Percentiles rank a stretch among this genome's conserved stretches.
phyloP scores from a whole-genome alignment of 2,329 filamentous ascomycete species.

The Aspergillus udagawae region DNA sequence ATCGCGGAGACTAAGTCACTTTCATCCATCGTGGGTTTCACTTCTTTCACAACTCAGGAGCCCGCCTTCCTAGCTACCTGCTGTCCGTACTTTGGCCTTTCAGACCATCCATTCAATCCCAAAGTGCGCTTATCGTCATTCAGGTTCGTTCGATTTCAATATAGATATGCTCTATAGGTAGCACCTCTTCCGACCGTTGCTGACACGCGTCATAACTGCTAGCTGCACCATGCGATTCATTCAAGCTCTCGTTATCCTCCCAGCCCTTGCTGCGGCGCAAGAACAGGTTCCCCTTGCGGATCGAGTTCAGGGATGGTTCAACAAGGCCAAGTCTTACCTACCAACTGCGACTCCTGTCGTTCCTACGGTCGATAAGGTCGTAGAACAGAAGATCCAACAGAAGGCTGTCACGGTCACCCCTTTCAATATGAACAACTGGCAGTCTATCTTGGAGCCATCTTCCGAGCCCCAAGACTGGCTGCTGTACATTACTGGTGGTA shows the following conservation, averaged over 20 bases:
- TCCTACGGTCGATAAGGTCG: conserved; percentile 36
- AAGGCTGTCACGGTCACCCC: conserved; percentile 51
- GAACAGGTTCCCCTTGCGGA: conserved; percentile 53
- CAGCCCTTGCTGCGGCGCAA: conserved; percentile 52
- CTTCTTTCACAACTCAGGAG: conserved; percentile 17
- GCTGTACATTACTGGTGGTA: conserved; percentile 59
- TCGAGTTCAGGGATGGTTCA: conserved; percentile 45
- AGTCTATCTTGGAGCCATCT: conserved; percentile 46
- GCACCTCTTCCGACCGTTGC: conserved; percentile 5
- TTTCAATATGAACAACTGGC: conserved; percentile 56
- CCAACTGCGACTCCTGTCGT: conserved; percentile 43
- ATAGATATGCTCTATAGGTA: conserved; percentile 1
- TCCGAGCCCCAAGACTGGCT: conserved; percentile 52
- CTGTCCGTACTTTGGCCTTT: conserved; percentile 22
- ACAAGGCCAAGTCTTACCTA: conserved; percentile 53
- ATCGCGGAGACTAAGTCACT: conserved; percentile 2
- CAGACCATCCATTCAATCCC: conserved; percentile 7
- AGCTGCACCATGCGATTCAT: conserved; percentile 50
- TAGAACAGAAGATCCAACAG: conserved; percentile 46
- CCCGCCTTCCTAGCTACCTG: conserved; percentile 19
- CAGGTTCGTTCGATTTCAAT: conserved; percentile 15
- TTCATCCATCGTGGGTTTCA: conserved; percentile 21
- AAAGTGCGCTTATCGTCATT: conserved; percentile 17
- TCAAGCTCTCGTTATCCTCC: conserved; percentile 46
- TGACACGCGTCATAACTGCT: conserved; percentile 19